Base-by-base conservation (phyloP, 225 moss, liverwort and hornwort genomes). In the Climacium dendroides region DNA sequence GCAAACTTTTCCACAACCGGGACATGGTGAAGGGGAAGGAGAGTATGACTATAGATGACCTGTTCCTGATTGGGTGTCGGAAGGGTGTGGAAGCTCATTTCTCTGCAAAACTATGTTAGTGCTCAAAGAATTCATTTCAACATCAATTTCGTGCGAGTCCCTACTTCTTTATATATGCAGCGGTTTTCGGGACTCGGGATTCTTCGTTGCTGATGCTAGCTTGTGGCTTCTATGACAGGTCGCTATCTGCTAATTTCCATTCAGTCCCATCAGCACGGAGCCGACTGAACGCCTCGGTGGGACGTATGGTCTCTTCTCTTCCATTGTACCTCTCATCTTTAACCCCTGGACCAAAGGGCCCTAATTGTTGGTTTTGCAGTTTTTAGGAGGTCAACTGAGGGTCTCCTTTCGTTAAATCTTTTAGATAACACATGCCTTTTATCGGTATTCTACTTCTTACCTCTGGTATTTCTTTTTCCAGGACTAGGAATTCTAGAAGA, bases 61-160 rank as follows among this genome's bases (percentile, higher is more conserved):
- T 96, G 34, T 95, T 97, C 79, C 92, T 94, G 78, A 96, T 95
- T 58, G 93, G 93, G 53, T 93, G 88, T 52, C 24, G 95, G 95
- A 69, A 95, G 20, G 55, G 55, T 54, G 54, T 19, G 7, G 54
- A 55, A 54, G 54, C 17, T 7, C 54, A 88, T 60, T 85, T 88
- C 77, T 95, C 95, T 73, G 92, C 91, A n/a, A 95, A 96, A 91
- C 93, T 95, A 62, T 80, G 88, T 45, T 25, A 8, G 32, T 52
- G 9, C 61, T 34, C 52, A 74, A 58, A 52, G 50, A 72, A 64
- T 41, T 64, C 71, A 30, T 41, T 13, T 57, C 37, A 59, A 37
- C 60, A 69, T 84, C 54, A 80, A 35, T 62, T 34, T 8, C 10
- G 34, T 50, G 74, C 5, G 47, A 58, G 15, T 83, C 34, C 24